Evolutionary conservation across 1,284 basidiomycete genomes (phyloP), one percentile per base, ranked within the genome.

Genomic region (Puccinia horiana): DNA sequence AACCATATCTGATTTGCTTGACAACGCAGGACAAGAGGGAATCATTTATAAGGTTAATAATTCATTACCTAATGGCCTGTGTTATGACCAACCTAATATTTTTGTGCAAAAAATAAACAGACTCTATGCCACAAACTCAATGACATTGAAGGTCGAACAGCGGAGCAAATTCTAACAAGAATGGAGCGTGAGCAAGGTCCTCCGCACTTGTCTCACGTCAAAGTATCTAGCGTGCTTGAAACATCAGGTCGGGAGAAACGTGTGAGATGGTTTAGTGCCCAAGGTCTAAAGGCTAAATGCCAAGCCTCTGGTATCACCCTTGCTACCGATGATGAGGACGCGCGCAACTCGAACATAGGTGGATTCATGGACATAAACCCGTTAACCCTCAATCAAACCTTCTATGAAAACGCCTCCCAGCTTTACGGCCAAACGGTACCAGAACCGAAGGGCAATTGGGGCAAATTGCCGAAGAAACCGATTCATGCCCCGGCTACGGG

Each of bases 171-270:
- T n/a, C 88, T 94, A 47, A 89, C 89, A 20, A 90, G 92, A 63
- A 90, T 92, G 58, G 91, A 91, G 83, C 91, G 90, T 84, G 88
- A 86, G 82, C 88, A 88, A 9, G 92, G 91, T 26, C 92, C 92
- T 2, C 81, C 90, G 18, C 92, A 93, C 86, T 89, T 94, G 5
- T 88, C 88, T 69, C 92, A 95, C 86, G 88, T 93, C 63, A 90
- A 90, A 42, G 89, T 93, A 75, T 89, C 90, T 23, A 90, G 90
- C 70, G 86, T 93, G 37, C 90, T 91, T 88, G 94, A 94, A 86
- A 93, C 90, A 0, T 89, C 89, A 84, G 93, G 93, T 5, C 90
- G 93, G 65, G 92, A 95, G 87, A 91, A 93, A 47, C 90, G 92
- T 26, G 91, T 93, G 86, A 89, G 93, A 83, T 94, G 93, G 86